phyloP scores from a whole-genome alignment of 768 basidiomycete species.

The Lepiota brunneoincarnata region DNA sequence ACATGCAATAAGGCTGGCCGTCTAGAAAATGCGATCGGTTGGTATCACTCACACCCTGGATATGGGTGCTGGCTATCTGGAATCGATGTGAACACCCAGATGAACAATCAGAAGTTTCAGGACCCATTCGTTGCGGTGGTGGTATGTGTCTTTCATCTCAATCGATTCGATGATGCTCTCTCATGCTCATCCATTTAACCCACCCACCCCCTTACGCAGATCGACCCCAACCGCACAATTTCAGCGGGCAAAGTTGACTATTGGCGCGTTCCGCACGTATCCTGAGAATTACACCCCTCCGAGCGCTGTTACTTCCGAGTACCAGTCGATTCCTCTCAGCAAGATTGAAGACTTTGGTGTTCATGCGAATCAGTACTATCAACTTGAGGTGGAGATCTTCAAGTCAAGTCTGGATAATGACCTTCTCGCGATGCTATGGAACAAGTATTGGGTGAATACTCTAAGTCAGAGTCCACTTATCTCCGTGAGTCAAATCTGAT shows the following conservation, averaged over 20 bases:
- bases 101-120: constrained; percentile 91
- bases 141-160: constrained; percentile 62
- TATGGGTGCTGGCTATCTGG: constrained; percentile 99
- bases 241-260: constrained; percentile 98
- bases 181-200: background rate
- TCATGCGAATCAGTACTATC: constrained; percentile 95
- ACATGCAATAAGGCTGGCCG: constrained; percentile 63
- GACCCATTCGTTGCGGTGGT: constrained; percentile 98
- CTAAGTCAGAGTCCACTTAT: constrained; percentile 90
- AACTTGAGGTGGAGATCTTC: constrained; percentile 92
- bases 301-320: constrained; percentile 67
- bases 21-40: constrained; percentile 87
- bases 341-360: constrained; percentile 99
- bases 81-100: constrained; percentile 96
- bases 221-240: constrained; percentile 97
- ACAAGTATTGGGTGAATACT: constrained; percentile 99
- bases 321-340: constrained; percentile 92
- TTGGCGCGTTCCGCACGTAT: constrained; percentile 97
- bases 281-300: constrained; percentile 94
- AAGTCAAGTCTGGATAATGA: constrained; percentile 88
- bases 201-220: constrained; percentile 39
- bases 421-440: constrained; percentile 90
- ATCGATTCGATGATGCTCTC: too few relatives aligned
- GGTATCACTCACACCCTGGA: constrained; percentile 98
- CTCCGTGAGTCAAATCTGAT: constrained; percentile 56